Conservation (phyloP, 148 eudicot species). For the Silene latifolia region DNA sequence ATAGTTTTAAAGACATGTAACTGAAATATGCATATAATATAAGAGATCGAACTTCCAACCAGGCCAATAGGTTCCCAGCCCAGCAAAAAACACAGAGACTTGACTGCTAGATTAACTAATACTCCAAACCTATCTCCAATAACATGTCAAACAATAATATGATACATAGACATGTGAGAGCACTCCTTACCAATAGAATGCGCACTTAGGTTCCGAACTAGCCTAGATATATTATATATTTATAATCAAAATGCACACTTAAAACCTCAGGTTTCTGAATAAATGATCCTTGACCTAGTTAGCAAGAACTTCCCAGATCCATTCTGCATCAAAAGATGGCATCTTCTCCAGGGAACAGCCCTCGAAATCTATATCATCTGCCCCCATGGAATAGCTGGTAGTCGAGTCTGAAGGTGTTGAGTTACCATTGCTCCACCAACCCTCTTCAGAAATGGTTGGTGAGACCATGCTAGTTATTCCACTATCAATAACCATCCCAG, state of each 20-base stretch:
- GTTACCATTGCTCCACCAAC: constrained; percentile 35
- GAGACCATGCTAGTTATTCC: constrained; percentile 33
- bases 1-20: neutral
- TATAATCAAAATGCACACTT: neutral
- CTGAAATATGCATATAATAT: neutral
- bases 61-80: neutral
- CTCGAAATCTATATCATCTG: constrained; percentile 34
- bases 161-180: constrained; percentile 11
- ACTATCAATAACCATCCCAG: constrained; percentile 29
- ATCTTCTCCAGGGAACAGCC: constrained; percentile 58
- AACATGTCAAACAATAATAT: constrained; percentile 16
- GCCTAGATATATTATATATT: constrained; percentile 1
- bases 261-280: neutral
- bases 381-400: constrained; percentile 26
- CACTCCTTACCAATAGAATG: neutral
- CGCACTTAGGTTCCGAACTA: neutral
- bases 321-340: constrained; percentile 83
- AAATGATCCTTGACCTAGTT: constrained; percentile 25
- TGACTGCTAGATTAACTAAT: neutral
- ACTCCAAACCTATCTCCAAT: constrained; percentile 4
- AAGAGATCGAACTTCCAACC: neutral
- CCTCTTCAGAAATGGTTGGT: constrained; percentile 49
- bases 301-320: constrained; percentile 88
- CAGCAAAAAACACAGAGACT: neutral
- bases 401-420: constrained; percentile 40